Evolutionary conservation across 1,284 basidiomycete species (phyloP), one percentile per base, ranked within the genome.

Genomic region (Heterobasidion parviporum): DNA sequence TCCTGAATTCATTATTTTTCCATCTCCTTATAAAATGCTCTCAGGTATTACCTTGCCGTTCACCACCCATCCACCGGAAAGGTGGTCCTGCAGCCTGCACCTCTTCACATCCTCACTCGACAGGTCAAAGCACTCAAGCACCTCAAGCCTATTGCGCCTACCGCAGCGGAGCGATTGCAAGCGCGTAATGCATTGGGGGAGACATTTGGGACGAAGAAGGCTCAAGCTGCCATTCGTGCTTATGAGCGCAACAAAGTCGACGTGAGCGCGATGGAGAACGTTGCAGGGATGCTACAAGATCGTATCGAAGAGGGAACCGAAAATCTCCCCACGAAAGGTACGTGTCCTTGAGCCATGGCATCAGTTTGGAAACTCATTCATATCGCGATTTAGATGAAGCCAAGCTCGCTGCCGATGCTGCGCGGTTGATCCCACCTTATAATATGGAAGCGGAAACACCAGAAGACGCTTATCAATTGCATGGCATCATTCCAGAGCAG

Each of bases 131-230:
- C 87, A 5, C 76, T 93, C 53, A 92, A 92, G 68, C 77, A 85
- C 41, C 75, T 90, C 49, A 74, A 83, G 53, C 70, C 81, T 4
- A 71, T 76, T 6, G 69, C 75, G 14, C 76, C 78, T 9, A 74
- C 80, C 15, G 72, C 72, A 18, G 65, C 79, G 35, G 79, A 85
- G 60, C 84, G 82, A 57, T 72, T 79, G 50, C 77, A 81, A 52
- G 85, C 85, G 38, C 80, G 88, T 33, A 90, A 83, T 58, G 76
- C 81, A n/a, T 81, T 98, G 1, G 94, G 94, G 35, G 87, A 92
- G 67, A 83, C 89, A 1, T 98, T 98, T 62, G 94, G 94, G 20
- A 96, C 93, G 12, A 91, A 92, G 72, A 97, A 96, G 68, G 91
- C 92, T 43, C 89, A 92, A 70, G 83, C 84, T 14, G 85, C 83